A percentile compares a stretch with the other conserved stretches of the same genome.
Conservation (phyloP, 345 rosid genomes). For the Combretum micranthum region DNA sequence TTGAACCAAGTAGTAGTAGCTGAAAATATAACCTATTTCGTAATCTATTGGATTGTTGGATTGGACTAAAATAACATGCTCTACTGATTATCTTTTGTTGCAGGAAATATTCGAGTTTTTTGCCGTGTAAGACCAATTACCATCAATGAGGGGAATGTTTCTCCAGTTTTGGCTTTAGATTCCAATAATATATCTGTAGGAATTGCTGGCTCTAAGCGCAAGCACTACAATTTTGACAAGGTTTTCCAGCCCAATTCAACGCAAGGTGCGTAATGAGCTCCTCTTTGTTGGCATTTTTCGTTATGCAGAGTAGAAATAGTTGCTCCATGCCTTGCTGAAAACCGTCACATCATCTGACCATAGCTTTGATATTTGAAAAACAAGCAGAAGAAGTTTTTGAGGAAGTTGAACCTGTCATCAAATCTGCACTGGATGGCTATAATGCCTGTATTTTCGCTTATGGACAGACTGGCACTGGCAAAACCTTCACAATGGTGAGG, state of each 20-base stretch:
- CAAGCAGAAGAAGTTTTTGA: conserved; percentile 62
- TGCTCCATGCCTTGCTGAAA: too few relatives aligned
- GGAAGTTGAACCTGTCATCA: conserved; percentile 75
- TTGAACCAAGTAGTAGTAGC: too few relatives aligned
- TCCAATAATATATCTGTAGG: conserved; percentile 37
- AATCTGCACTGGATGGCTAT: conserved; percentile 73
- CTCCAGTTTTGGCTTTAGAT: conserved; percentile 38
- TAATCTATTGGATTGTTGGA: too few relatives aligned
- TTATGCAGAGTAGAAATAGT: not conserved
- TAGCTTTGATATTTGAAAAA: conserved; percentile 12
- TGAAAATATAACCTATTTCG: too few relatives aligned
- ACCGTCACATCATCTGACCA: not conserved
- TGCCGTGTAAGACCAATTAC: conserved; percentile 59
- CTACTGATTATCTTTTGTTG: not conserved
- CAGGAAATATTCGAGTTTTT: conserved; percentile 78
- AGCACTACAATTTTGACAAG: conserved; percentile 52
- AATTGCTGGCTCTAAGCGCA: conserved; percentile 34
- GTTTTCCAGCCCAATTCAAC: conserved; percentile 61
- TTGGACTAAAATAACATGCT: too few relatives aligned
- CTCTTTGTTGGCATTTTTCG: not conserved
- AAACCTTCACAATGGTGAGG: conserved; percentile 72
- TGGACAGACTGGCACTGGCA: conserved; percentile 89
- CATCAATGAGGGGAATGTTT: conserved; percentile 23
- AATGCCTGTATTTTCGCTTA: conserved; percentile 80
- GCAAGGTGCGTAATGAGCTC: conserved; percentile 40